Conservation (phyloP, 495 filamentous ascomycete species). For the Neurospora pannonica region DNA sequence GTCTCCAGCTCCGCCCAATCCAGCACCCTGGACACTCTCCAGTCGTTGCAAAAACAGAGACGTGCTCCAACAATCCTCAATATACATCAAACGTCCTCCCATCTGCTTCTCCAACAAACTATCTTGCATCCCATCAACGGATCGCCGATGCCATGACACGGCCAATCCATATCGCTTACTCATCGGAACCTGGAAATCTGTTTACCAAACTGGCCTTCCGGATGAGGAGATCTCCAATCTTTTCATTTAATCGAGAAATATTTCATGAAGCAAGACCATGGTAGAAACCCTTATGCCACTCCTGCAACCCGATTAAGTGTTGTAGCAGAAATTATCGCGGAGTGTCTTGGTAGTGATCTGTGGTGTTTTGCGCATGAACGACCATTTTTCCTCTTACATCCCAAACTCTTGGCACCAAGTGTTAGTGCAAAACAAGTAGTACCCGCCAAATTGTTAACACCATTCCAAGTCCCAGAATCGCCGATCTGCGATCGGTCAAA, state of each 20-base stretch:
- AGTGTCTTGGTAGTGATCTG: neutral
- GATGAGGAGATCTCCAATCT: neutral
- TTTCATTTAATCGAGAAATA: fast-evolving
- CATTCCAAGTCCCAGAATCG: neutral
- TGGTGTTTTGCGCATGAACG: neutral
- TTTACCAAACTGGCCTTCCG: neutral
- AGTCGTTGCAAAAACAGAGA: neutral
- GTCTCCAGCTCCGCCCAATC: neutral
- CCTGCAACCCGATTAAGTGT: fast-evolving
- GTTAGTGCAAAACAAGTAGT: neutral
- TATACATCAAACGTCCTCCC: no score
- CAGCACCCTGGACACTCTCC: neutral
- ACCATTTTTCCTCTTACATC: neutral
- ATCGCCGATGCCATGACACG: neutral
- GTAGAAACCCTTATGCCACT: fast-evolving
- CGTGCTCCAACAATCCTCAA: neutral
- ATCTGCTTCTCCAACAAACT: neutral
- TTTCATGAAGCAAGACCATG: neutral
- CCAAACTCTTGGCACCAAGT: neutral
- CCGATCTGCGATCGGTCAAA: neutral
- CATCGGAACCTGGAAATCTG: neutral
- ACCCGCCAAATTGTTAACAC: neutral
- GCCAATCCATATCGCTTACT: neutral
- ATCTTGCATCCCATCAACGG: neutral
- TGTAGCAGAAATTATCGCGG: neutral